Conservation (phyloP, 257 asterid genomes). For the Pogostemon cablin region DNA sequence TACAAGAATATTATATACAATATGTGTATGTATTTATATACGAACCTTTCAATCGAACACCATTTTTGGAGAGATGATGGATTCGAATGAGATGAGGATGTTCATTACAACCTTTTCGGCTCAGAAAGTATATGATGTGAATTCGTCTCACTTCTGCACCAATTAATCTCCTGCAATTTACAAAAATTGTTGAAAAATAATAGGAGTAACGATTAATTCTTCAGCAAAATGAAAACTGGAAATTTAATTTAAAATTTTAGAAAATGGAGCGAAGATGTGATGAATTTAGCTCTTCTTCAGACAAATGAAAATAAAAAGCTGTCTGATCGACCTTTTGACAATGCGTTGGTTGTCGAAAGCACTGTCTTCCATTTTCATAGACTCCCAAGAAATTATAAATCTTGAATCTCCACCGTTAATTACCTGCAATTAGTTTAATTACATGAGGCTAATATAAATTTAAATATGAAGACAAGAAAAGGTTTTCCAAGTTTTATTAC, state of each 20-base stretch:
- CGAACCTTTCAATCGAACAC: constrained; percentile 73
- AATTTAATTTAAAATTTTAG: neutral
- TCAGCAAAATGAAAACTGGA: neutral
- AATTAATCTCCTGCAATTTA: constrained; percentile 52
- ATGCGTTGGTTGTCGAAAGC: constrained; percentile 30
- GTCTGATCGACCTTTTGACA: constrained; percentile 38
- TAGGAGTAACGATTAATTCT: too few relatives aligned
- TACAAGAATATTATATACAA: neutral
- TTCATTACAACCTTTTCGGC: constrained; percentile 64
- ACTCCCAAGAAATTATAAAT: constrained; percentile 8
- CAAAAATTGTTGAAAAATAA: too few relatives aligned
- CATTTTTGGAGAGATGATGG: constrained; percentile 71
- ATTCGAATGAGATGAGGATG: constrained; percentile 89
- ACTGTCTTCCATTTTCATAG: constrained; percentile 36
- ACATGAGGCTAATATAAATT: neutral
- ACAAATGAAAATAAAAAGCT: neutral
- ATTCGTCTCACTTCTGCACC: constrained; percentile 65
- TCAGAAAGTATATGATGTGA: constrained; percentile 70
- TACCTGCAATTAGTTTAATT: constrained; percentile 8
- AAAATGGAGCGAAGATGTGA: too few relatives aligned
- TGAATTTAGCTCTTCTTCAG: too few relatives aligned
- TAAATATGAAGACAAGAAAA: neutral
- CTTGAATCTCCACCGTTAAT: neutral
- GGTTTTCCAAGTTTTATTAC: too few relatives aligned
- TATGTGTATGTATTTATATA: too few relatives aligned